These are phyloP conservation scores for Suillus plorans DNA, from an alignment of 768 basidiomycete genomes.

Conservation along the genomic window DNA sequence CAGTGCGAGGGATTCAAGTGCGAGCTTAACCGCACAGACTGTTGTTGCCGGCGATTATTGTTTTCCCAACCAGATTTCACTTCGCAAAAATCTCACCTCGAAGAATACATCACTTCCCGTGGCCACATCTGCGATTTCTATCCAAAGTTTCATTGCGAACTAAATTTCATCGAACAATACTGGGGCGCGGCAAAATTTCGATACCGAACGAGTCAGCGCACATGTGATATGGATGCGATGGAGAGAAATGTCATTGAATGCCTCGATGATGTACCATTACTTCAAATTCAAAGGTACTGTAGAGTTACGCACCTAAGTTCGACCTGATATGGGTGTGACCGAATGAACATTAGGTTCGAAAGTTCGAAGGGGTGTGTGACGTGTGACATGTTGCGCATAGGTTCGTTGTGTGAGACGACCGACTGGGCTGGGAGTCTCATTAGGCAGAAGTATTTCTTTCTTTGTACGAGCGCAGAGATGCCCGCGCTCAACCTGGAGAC, in stretches of 20 bases:
- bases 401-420: no score
- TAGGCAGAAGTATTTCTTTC: no score
- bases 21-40: background rate
- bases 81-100: background rate
- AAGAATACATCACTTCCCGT: background rate
- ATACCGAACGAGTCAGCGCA: background rate
- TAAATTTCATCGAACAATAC: background rate
- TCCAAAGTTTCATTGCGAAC: conserved; percentile 6
- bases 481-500: no score
- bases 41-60: background rate
- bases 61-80: background rate
- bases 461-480: no score
- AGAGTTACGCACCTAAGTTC: no score
- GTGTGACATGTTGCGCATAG: no score
- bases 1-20: background rate
- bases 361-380: no score
- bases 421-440: no score
- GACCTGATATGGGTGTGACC: no score
- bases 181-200: background rate
- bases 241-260: background rate
- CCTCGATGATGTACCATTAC: background rate
- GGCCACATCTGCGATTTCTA: background rate
- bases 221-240: background rate
- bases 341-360: no score
- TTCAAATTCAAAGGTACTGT: background rate